Evolutionary conservation across 1,139 yeast species (phyloP).

Genomic region (Lodderomyces metapsilosis): DNA sequence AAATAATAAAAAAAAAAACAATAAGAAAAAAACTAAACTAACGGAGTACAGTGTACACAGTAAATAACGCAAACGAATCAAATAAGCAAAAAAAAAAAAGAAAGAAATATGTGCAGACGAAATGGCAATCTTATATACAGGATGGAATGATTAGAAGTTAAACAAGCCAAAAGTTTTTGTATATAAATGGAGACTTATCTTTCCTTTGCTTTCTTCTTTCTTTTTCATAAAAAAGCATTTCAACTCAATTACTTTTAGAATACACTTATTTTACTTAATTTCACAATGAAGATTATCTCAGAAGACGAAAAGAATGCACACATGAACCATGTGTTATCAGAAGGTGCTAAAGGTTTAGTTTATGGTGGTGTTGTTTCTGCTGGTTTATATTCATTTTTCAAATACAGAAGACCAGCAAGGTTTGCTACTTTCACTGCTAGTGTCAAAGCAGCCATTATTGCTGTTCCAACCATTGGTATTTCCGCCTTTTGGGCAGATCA

Average conservation of each 20-base stretch:
- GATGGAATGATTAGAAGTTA: neutral
- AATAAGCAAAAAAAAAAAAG: neutral
- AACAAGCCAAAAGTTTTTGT: too few relatives aligned
- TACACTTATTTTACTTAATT: too few relatives aligned
- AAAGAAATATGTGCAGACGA: neutral
- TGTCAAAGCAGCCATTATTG: conserved; percentile 38
- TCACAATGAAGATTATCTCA: conserved; percentile 37
- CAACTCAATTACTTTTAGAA: neutral
- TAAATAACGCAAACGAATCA: neutral
- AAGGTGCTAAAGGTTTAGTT: conserved; percentile 42
- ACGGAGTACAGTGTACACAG: too few relatives aligned
- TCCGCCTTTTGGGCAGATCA: conserved; percentile 48
- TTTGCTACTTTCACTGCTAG: conserved; percentile 38
- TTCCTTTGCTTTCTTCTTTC: too few relatives aligned
- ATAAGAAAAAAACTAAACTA: neutral
- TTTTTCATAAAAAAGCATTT: too few relatives aligned
- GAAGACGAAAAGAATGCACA: conserved; percentile 46
- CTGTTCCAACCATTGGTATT: conserved; percentile 41
- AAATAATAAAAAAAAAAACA: neutral
- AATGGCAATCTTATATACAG: neutral
- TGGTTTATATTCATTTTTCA: conserved; percentile 35
- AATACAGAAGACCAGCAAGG: conserved; percentile 32
- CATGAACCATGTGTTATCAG: conserved; percentile 32
- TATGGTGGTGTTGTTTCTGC: conserved; percentile 36
- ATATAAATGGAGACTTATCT: too few relatives aligned